Evolutionary conservation across 116 monocot genomes (phyloP), one percentile per base, ranked within the genome.

Genomic region (Cymodocea nodosa): DNA sequence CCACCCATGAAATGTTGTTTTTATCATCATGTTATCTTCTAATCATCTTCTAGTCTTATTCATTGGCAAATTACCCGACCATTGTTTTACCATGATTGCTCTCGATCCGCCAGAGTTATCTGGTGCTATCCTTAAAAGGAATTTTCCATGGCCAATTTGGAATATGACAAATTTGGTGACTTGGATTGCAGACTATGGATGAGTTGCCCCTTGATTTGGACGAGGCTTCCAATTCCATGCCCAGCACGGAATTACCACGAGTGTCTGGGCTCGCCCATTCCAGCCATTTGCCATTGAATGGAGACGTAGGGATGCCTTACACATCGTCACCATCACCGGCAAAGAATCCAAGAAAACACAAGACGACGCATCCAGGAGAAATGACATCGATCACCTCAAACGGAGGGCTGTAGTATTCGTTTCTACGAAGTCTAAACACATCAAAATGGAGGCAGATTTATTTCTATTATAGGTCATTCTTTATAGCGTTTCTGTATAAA

Each of bases 181-280:
- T 50, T 59, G 15, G 8, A 6, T 51, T 75, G 75, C 59, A 75
- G 75, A 70, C 70, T 9, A n/a, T 75, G 56, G 75, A 75, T 70
- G 69, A 69, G 36, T 52, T 75, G 25, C 75, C 75, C 14, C 55
- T 75, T 50, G 75, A 75, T 51, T 75, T 75, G 58, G 75, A 75
- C 5, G 75, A 69, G 50, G 75, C 65, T 50, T 75, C 75, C 48
- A 58, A 57, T 50, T 70, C 70, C 17, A 75, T 40, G 17, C 20
- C 70, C 6, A 39, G 69, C 25, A 53, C 16, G 1, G 62, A 71
- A 10, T 16, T 59, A 36, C 35, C 55, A 60, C 58, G 50, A 15
- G 20, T 18, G 1, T 70, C 48, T 22, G 70, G 60, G 7, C 22
- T 23, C 17, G 25, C 51, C 22, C 51, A 25, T 9, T 23, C 34